These are phyloP conservation scores for Ascoidea tarda DNA, from an alignment of 805 yeast genomes.

Conservation along the genomic window DNA sequence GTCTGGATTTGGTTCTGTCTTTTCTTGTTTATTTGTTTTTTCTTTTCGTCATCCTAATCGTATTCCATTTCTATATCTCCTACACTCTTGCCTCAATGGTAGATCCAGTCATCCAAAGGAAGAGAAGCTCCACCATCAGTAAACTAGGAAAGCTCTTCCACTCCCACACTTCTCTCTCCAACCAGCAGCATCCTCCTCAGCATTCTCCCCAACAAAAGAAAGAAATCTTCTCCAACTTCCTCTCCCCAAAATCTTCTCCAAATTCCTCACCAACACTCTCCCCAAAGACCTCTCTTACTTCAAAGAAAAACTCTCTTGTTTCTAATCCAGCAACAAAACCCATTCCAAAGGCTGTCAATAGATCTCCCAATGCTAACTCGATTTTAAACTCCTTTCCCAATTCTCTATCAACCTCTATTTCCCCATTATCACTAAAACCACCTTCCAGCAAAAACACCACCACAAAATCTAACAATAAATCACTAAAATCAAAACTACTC, in stretches of 20 bases:
- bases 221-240: neutral
- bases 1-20: neutral
- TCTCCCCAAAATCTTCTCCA: neutral
- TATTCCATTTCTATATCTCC: too few species aligned
- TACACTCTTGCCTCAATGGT: neutral
- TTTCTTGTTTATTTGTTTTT: too few species aligned
- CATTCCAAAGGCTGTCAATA: neutral
- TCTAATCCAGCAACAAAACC: neutral
- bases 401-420: too few species aligned
- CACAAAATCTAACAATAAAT: neutral
- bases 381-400: too few species aligned
- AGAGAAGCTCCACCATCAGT: neutral
- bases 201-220: neutral
- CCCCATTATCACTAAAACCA: too few species aligned
- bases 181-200: neutral
- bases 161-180: neutral
- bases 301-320: too few species aligned
- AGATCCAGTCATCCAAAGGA: neutral
- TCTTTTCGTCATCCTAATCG: neutral
- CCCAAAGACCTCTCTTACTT: neutral
- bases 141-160: neutral
- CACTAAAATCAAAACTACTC: too few species aligned
- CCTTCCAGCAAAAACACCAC: neutral
- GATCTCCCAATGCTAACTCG: too few species aligned
- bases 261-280: neutral